Evolutionary conservation across 2,329 filamentous ascomycete genomes (phyloP).

Genomic region (Arachnomyces sp.): DNA sequence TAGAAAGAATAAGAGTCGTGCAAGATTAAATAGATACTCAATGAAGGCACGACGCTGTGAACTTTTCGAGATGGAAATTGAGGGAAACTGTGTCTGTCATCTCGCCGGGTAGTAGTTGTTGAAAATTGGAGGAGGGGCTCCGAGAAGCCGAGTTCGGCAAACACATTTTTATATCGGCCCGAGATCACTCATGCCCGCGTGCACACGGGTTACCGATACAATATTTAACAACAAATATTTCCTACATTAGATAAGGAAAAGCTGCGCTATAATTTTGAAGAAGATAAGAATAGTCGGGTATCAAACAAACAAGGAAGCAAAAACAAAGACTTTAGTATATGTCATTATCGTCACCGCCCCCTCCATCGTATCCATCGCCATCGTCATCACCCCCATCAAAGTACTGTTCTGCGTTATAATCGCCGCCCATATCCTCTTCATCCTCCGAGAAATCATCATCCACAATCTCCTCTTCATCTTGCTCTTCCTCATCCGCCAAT

Average conservation of each 20-base stretch:
- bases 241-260: no score
- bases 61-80: no score
- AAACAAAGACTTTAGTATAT: constrained; percentile 23
- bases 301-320: constrained; percentile 8
- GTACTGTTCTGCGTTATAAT: constrained; percentile 59
- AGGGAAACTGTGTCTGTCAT: no score
- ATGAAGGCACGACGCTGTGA: no score
- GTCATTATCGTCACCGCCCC: constrained; percentile 44
- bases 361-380: constrained; percentile 47
- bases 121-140: no score
- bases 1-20: no score
- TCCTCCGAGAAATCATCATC: constrained; percentile 55
- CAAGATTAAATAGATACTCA: no score
- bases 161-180: background rate
- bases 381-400: constrained; percentile 52
- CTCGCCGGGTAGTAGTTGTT: no score
- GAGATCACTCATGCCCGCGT: constrained; percentile 5
- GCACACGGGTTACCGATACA: no score
- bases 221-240: no score
- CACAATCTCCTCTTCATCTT: constrained; percentile 43
- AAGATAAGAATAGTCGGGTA: constrained; percentile 18
- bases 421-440: constrained; percentile 50
- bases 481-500: constrained; percentile 39
- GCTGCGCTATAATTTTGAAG: no score
- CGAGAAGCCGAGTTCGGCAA: no score